Conservation (phyloP, 495 filamentous ascomycete species). For the Pseudoneurospora amorphoporcata region DNA sequence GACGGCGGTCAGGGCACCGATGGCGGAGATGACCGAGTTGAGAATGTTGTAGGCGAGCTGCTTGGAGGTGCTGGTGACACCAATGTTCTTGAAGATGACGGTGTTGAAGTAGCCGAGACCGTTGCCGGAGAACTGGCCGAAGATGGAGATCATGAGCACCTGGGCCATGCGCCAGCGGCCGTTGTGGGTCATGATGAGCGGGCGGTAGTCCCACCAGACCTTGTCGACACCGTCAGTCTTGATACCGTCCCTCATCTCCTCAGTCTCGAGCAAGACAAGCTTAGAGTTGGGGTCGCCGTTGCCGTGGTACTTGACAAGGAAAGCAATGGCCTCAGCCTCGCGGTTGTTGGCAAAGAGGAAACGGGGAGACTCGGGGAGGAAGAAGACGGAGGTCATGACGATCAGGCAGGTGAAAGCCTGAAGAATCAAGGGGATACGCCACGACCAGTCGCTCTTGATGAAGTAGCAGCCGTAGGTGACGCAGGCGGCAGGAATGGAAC, state of each 20-base stretch:
- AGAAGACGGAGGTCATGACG: conserved; percentile 41
- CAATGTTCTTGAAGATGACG: conserved; percentile 23
- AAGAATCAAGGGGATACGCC: conserved; percentile 37
- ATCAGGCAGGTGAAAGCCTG: conserved; percentile 37
- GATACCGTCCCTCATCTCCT: conserved; percentile 52
- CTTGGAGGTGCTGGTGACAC: conserved; percentile 19
- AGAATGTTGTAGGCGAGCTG: conserved; percentile 39
- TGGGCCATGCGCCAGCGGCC: conserved; percentile 39
- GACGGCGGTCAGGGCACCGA: conserved; percentile 35
- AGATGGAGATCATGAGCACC: conserved; percentile 42
- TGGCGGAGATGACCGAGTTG: conserved; percentile 32
- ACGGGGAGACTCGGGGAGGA: conserved; percentile 55
- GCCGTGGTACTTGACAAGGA: conserved; percentile 50
- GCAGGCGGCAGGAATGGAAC: conserved; percentile 38
- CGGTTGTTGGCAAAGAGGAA: conserved; percentile 49
- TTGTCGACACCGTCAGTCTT: conserved; percentile 45
- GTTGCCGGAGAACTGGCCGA: conserved; percentile 44
- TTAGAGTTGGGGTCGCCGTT: conserved; percentile 41
- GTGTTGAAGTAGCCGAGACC: conserved; percentile 35
- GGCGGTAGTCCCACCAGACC: conserved; percentile 36
- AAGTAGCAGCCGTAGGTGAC: conserved; percentile 33
- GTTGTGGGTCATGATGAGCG: conserved; percentile 31
- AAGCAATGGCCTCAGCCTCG: conserved; percentile 40
- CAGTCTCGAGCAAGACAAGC: conserved; percentile 44
- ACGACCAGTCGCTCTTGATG: conserved; percentile 31